Evolutionary conservation across 2,329 filamentous ascomycete species (phyloP), one percentile per base, ranked within the genome.

Genomic region (Neofusicoccum laricinum): DNA sequence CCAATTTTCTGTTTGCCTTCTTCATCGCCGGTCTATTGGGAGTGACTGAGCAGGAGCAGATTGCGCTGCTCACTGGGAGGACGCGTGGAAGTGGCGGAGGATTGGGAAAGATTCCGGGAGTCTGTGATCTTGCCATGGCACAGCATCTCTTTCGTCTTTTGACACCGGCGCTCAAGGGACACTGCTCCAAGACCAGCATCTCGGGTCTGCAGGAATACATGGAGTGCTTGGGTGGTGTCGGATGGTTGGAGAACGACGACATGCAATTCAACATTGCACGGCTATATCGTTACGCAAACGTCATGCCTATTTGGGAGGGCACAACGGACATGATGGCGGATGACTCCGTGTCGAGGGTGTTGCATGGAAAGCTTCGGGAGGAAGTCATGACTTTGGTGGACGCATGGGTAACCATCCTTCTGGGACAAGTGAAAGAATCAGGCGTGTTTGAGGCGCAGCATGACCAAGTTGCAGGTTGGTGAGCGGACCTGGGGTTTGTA

Each of bases 221-320:
- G 84, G 88, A 90, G 70, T 80, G 82, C 1, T 79, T 90, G 0
- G 88, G 88, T 7, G 88, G 88, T 0, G 84, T 90, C 0, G 88
- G 88, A 0, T 90, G 90, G 68, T 81, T 88, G 25, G 81, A 87
- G 69, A 89, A 84, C 61, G 80, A 84, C 65, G 84, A 86, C 65
- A 86, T 87, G 57, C 82, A 86, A 41, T 78, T 90, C 64, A 92
- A 92, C 69, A 77, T 92, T 3, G 83, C 88, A 0, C 82, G 88
- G 6, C 78, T 91, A 0, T 86, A 87, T 69, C 83, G 90, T 7
- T 89, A 92, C 69, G 85, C 83, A 1, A 77, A 80, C 7, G 89
- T 91, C 2, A 77, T 86, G 58, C 82, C 85, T 14, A 91, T 92
- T 55, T 90, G 88, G 87, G 88, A 90, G 73, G 88, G 89, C 0